Evolutionary conservation across 2,329 filamentous ascomycete genomes (phyloP), one percentile per base, ranked within the genome.

Genomic region (Macrophomina pseudophaseolina): DNA sequence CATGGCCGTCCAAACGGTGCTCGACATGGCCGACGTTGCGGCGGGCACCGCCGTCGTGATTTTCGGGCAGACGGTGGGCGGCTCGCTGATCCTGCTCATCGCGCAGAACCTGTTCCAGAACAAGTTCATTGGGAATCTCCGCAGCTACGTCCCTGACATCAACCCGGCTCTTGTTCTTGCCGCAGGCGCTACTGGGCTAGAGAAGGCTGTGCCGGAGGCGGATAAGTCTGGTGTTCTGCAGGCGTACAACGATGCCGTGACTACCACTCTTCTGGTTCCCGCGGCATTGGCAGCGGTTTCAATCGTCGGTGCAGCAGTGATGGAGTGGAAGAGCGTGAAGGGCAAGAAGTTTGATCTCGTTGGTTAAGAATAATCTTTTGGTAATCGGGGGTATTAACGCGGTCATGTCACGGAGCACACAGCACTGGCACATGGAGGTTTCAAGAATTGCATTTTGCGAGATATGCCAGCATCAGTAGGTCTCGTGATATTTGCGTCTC

Each of bases 31-130:
- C 8, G 69, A 71, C 49, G 64, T 70, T 8, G 62, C 69, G 2
- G 38, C 60, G 4, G 60, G 46, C 18, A 70, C 68, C 71, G 75
- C 76, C 4, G 76, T 81, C 33, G 72, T 80, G 33, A 79, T 84
- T 68, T 90, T 91, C 77, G 88, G 87, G 78, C 87, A 91, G 72
- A 83, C 83, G 1, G 81, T 92, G 3, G 89, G 89, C 48, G 89
- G 89, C 3, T 87, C 90, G 2, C 77, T 92, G 30, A 86, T 87
- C 70, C 85, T 92, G 56, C 85, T 86, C 5, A 86, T 90, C 9
- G 86, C 86, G 0, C 87, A 92, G 74, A 87, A 88, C 23, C 83
- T 91, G 53, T 91, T 92, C 79, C 85, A 87, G 69, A 90, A 91
- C 72, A 86, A 84, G 0, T 79, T 92, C 18, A 79, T 87, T 53